phyloP scores from a whole-genome alignment of 2,329 filamentous ascomycete species.

The Byssochlamys sp. region DNA sequence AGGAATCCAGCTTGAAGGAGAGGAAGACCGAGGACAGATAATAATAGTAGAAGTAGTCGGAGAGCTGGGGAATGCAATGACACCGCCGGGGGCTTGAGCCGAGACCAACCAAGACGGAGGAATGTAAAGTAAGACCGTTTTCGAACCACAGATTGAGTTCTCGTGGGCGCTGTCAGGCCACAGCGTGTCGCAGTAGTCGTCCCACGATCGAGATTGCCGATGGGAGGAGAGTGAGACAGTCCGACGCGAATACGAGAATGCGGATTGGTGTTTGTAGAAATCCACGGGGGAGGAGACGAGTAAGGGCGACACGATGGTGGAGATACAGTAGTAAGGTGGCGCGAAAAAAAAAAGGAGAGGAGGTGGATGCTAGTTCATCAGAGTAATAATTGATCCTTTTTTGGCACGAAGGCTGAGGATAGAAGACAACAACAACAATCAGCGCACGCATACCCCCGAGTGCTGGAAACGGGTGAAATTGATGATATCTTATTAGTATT shows the following conservation, averaged over 20 bases:
- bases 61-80: not conserved
- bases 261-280: not conserved
- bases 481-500: not conserved
- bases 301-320: not conserved
- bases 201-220: not conserved
- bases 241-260: not conserved
- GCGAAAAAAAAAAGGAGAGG: not conserved
- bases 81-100: not conserved
- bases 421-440: not conserved
- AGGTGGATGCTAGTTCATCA: not conserved
- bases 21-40: not conserved
- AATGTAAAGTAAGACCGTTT: not conserved
- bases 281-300: not conserved
- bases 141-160: not conserved
- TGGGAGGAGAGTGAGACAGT: not conserved
- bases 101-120: not conserved
- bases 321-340: not conserved
- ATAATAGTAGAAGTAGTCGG: not conserved
- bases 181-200: not conserved
- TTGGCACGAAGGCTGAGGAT: not conserved
- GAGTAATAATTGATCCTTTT: too few relatives aligned
- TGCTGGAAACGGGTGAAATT: not conserved
- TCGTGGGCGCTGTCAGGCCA: not conserved
- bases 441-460: not conserved
- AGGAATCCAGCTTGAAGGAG: slow-evolving; percentile 30